Base-by-base conservation (phyloP, 2,329 filamentous ascomycete species). In the Colletotrichum horii region DNA sequence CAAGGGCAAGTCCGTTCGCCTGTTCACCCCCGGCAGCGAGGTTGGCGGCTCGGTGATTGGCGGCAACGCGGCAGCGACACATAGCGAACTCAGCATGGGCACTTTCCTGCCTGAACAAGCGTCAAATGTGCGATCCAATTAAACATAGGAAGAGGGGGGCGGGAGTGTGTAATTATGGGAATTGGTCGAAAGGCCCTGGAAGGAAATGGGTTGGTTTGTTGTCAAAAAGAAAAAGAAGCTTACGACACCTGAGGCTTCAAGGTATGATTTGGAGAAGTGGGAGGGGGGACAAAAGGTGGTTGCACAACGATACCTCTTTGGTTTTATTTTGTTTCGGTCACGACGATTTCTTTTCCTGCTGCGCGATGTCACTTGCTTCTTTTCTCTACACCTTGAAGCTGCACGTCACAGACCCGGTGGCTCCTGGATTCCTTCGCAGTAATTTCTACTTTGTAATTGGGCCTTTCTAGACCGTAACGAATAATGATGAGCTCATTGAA, bases 1-100 rank as follows among this genome's bases (percentile, higher is more conserved):
- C 65, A 83, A 87, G 78, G 83, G 84, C 64, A 83, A 82, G 60
- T 79, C 80, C 38, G 76, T 64, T 6, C 82, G 86, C 61, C 81
- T 86, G 79, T 80, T 85, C 62, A 88, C 88, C 43, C 88, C 88
- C 8, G 87, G 86, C 12, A 91, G 89, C 71, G 90, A 92, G 14
- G 85, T 85, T 15, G 89, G 90, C 72, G 88, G 88, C 28, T 86
- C 85, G 22, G 77, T 85, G 34, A 77, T 85, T 34, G 82, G 83
- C 72, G 84, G 83, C 36, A 84, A 83, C 26, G 75, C 78, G 16
- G 77, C 75, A n/a, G 78, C 78, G 12, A 81, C 80, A 72, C 81
- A 65, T 79, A 87, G 81, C 76, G 83, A 82, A 72, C 79, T 84
- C 48, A 85, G 83, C 78, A 85, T 85, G 83, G 77, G 78, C 68